Evolutionary conservation across 495 filamentous ascomycete species (phyloP).

Genomic region (Aspergillus nidulans): DNA sequence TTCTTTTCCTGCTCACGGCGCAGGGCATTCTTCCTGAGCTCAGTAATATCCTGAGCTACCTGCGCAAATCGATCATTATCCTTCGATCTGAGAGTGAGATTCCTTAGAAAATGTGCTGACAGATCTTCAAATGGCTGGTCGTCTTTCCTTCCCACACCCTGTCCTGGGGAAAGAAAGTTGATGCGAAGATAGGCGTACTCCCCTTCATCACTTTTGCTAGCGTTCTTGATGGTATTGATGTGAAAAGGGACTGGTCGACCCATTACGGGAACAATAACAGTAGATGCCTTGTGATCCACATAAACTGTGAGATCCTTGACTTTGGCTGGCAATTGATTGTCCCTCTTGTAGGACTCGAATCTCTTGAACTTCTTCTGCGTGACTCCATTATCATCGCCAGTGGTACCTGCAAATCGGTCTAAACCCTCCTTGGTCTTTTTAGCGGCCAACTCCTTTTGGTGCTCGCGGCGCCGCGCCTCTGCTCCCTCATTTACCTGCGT

Average conservation of each 20-base stretch:
- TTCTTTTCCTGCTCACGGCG: slow-evolving; percentile 98
- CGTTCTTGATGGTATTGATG: slow-evolving; percentile 98
- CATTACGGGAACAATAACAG: slow-evolving; percentile 93
- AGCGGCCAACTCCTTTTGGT: slow-evolving; percentile 83
- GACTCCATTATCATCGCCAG: slow-evolving; percentile 80
- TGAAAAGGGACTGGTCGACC: slow-evolving; percentile 97
- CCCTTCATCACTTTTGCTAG: slow-evolving; percentile 89
- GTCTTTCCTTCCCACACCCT: slow-evolving; percentile 96
- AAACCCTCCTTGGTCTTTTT: slow-evolving; percentile 89
- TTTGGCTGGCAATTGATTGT: slow-evolving; percentile 83
- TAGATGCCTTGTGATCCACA: slow-evolving; percentile 84
- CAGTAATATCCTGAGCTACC: slow-evolving; percentile 84
- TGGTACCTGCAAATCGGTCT: slow-evolving; percentile 72
- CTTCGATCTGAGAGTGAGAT: slow-evolving; percentile 87
- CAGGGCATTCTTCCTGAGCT: slow-evolving; percentile 84
- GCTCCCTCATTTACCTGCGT: slow-evolving; percentile 84
- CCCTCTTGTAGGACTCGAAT: slow-evolving; percentile 98
- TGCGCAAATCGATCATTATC: slow-evolving; percentile 83
- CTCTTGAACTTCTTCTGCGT: slow-evolving; percentile 95
- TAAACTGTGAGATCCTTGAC: slow-evolving; percentile 82
- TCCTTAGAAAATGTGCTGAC: slow-evolving; percentile 90
- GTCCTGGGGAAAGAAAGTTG: slow-evolving; percentile 95
- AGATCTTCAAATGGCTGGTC: slow-evolving; percentile 98
- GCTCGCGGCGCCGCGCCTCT: slow-evolving; percentile 80
- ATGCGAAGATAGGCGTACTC: slow-evolving; percentile 91